Conservation (phyloP, 2,329 filamentous ascomycete species). For the Hymenoscyphus repandus region DNA sequence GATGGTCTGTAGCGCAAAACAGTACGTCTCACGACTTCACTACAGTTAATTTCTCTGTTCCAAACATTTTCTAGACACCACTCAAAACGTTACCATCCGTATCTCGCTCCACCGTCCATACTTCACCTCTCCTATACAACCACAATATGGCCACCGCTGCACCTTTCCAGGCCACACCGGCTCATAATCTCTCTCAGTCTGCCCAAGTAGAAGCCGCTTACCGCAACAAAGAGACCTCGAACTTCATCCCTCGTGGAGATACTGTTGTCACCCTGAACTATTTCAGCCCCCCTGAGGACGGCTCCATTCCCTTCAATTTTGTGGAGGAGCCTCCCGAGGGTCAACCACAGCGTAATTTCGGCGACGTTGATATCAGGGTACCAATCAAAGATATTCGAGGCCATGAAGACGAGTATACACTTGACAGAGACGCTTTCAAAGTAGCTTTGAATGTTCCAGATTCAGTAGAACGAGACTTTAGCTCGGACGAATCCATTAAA, state of each 20-base stretch:
- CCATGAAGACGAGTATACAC: constrained; percentile 56
- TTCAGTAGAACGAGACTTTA: constrained; percentile 55
- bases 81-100: too few relatives aligned
- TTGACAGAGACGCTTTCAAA: constrained; percentile 73
- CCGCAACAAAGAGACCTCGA: constrained; percentile 8
- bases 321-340: constrained; percentile 38
- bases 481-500: constrained; percentile 63
- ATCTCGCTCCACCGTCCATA: too few relatives aligned
- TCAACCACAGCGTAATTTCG: constrained; percentile 27
- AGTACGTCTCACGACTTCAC: too few relatives aligned
- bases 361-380: constrained; percentile 24
- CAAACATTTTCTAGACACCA: too few relatives aligned
- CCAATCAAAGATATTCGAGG: constrained; percentile 69
- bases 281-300: constrained; percentile 49
- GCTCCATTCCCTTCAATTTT: constrained; percentile 49
- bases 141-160: constrained; percentile 37
- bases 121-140: not conserved
- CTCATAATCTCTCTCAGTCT: constrained; percentile 35
- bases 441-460: constrained; percentile 54
- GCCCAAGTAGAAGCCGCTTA: constrained; percentile 21
- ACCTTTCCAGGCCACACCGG: constrained; percentile 34
- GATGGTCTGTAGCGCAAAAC: too few relatives aligned
- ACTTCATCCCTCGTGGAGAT: constrained; percentile 43
- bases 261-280: constrained; percentile 47
- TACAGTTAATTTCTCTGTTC: too few relatives aligned